Evolutionary conservation across 2,329 filamentous ascomycete genomes (phyloP), one percentile per base, ranked within the genome.

Genomic region (Achaetomium macrosporum): DNA sequence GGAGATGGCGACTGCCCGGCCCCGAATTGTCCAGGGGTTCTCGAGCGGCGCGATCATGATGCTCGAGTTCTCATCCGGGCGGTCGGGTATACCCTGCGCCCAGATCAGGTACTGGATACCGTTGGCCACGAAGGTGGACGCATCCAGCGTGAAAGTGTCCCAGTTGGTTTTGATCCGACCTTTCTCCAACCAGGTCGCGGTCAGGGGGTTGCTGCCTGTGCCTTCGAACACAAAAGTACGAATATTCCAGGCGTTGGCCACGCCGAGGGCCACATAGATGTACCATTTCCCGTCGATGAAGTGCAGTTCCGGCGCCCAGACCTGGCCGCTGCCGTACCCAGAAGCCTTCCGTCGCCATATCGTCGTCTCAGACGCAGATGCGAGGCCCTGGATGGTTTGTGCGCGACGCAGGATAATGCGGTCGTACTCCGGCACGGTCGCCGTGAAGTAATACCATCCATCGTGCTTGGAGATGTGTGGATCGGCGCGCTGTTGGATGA

Each of bases 301-400:
- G 61, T 81, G 78, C 0, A 81, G 68, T 65, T 81, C 78, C 0
- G 78, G 78, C 0, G 78, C 78, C 78, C 78, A 81, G 31, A 81
- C 59, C 46, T 66, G 57, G 70, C 71, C 39, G 66, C 71, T 8
- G 69, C 71, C 68, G 72, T 74, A 69, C 53, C 71, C 64, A 12
- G 69, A 70, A 0, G 71, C 64, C 30, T 60, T 62, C 12, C 76
- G 73, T 17, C 68, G 68, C 67, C 68, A 64, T 17, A 64, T 59
- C n/a, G 57, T 62, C 1, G 59, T 60, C 39, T 64, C 58, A n/a
- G 59, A 10, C 3, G 60, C 57, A 11, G 42, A 17, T 2, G 37
- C 10, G 1, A 62, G 49, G 3, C 39, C 57, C 17, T 58, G 57
- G 36, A 62, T 62, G 33, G 45, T 57, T 19, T 55, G 44, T 0